Percentiles rank a stretch among this genome's conserved stretches.
phyloP scores from a whole-genome alignment of 345 rosid species.

The Eucalyptus melliodora region DNA sequence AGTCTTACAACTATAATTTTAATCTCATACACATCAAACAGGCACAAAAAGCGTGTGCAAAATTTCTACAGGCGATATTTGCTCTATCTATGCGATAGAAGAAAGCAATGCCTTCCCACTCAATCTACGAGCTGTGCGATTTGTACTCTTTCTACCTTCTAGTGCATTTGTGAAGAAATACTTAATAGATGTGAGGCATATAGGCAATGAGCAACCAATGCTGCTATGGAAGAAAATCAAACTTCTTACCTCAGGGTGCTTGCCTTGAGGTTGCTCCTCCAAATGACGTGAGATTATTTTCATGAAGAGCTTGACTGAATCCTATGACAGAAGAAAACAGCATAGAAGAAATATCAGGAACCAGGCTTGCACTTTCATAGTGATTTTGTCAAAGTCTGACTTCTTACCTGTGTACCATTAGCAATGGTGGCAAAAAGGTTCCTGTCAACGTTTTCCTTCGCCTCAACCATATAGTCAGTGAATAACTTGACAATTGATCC shows the following conservation, averaged over 20 bases:
- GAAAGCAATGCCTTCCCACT: not conserved
- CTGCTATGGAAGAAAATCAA: not conserved
- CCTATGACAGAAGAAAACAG: not conserved
- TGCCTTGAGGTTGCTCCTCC: conserved; percentile 8
- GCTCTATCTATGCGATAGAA: not conserved
- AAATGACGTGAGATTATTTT: conserved; percentile 36
- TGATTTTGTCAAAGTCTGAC: not conserved
- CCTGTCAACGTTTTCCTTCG: conserved; percentile 62
- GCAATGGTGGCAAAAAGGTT: conserved; percentile 25
- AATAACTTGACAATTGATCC: conserved; percentile 41
- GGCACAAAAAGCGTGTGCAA: not conserved
- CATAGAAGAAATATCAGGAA: not conserved
- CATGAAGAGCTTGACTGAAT: conserved; percentile 8
- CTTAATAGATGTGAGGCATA: not conserved
- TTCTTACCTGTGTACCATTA: conserved; percentile 32
- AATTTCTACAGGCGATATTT: not conserved
- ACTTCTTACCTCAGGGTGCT: conserved; percentile 40
- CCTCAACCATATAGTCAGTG: conserved; percentile 30
- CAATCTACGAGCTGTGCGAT: not conserved
- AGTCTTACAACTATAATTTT: not conserved
- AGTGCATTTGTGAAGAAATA: not conserved
- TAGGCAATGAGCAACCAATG: not conserved
- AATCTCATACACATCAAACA: not conserved
- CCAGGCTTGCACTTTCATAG: not conserved
- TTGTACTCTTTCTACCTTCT: not conserved